phyloP scores from a whole-genome alignment of 345 rosid species.

The Eucalyptus curtisii region DNA sequence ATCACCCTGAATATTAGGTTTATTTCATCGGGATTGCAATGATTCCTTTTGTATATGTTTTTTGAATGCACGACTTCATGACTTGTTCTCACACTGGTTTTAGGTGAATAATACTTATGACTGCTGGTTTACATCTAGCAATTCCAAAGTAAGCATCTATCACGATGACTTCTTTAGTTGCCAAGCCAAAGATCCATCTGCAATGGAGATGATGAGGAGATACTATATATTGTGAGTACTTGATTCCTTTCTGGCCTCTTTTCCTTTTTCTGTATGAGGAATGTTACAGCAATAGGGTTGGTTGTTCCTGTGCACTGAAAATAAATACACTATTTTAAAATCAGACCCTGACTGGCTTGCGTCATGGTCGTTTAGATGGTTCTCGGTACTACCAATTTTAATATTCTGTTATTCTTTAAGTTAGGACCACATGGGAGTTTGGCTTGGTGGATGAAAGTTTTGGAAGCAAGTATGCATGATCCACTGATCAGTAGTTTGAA shows the following conservation, averaged over 20 bases:
- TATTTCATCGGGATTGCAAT: background rate
- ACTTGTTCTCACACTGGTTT: background rate
- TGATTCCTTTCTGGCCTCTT: background rate
- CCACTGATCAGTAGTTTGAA: background rate
- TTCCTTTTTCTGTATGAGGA: background rate
- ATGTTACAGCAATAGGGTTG: background rate
- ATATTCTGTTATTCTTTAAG: background rate
- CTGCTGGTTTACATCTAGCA: slow-evolving; percentile 70
- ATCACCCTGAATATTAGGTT: background rate
- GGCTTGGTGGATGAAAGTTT: background rate
- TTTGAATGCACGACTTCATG: background rate
- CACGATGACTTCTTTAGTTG: slow-evolving; percentile 58
- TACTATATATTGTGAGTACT: slow-evolving; percentile 52
- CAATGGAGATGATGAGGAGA: slow-evolving; percentile 37
- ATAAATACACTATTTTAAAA: background rate
- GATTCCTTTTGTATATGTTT: background rate
- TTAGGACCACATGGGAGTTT: background rate
- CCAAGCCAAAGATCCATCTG: slow-evolving; percentile 52
- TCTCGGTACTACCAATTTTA: background rate
- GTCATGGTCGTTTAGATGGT: background rate
- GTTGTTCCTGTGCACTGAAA: background rate
- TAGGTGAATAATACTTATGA: slow-evolving; percentile 87
- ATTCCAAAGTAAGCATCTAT: slow-evolving; percentile 63
- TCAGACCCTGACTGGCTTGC: background rate
- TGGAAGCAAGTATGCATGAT: background rate